Base-by-base conservation (phyloP, 768 basidiomycete species). In the Grammothele lineata region DNA sequence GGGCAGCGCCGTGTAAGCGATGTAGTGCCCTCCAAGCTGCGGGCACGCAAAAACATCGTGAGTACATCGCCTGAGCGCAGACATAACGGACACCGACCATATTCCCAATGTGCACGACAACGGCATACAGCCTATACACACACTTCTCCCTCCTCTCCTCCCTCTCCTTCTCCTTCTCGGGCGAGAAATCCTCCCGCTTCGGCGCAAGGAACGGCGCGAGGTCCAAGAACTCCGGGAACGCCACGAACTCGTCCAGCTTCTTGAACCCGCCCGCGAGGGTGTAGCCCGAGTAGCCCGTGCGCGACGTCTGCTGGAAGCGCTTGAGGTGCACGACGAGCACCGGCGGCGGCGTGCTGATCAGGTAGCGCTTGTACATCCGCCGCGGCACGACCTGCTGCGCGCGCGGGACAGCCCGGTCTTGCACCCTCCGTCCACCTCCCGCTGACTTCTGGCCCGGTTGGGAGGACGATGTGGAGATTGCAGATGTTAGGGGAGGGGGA, bases 251-350 rank as follows among this genome's bases (percentile, higher is more conserved):
- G 55, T 98, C 94, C 45, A 95, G 67, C 68, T 94, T 94, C 73
- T 89, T 90, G 66, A 87, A 87, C 17, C 82, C 81, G 37, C 77
- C 77, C 30, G 83, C 78, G 57, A 84, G 81, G 15, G 81, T 78
- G 48, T 83, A 66, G 47, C 80, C 65, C n/a, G n/a, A n/a, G n/a
- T n/a, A n/a, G 4, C 78, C 73, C 42, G 74, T 73, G 66, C 84
- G 86, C 33, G 73, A 71, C 7, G 84, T 74, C 60, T 95, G 92
- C 66, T 95, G 91, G 68, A 98, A 98, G 37, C 94, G 79, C 69
- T 97, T 97, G 40, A 96, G 76, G 57, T 97, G 94, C 49, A 97
- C 78, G 41, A 94, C 88, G 47, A 97, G 79, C 25, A 96, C 77
- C 0, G 92, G 90, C 0, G 94, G 94, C 1, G 87, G 83, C 0